A percentile compares a stretch with the other conserved stretches of the same genome.
These are phyloP conservation scores for Verticillium nubilum DNA, from an alignment of 2,329 filamentous ascomycete genomes.

Conservation along the genomic window DNA sequence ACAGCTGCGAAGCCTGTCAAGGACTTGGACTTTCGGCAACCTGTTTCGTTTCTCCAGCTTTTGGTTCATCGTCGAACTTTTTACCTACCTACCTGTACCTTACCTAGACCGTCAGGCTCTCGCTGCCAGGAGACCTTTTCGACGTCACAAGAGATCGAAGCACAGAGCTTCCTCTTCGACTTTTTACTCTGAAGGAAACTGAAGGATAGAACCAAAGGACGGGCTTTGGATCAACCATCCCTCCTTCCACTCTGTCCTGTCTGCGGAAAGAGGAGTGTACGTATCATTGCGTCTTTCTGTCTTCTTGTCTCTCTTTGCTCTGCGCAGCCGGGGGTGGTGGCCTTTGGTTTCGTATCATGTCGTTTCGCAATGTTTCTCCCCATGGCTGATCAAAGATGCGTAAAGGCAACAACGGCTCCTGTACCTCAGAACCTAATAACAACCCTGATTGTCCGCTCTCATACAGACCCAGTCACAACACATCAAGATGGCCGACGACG, in stretches of 20 bases:
- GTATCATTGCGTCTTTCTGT: slow-evolving; percentile 39
- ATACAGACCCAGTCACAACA: slow-evolving; percentile 7
- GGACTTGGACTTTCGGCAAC: slow-evolving; percentile 9
- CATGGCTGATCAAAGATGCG: slow-evolving; percentile 27
- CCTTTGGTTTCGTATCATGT: neutral
- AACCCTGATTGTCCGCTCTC: slow-evolving; percentile 6
- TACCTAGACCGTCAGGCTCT: neutral
- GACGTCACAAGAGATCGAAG: slow-evolving; percentile 32
- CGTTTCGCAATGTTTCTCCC: neutral
- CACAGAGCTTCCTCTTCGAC: slow-evolving; percentile 60
- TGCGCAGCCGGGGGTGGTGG: slow-evolving; percentile 10
- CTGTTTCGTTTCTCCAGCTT: slow-evolving; percentile 9
- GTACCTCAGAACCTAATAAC: slow-evolving; percentile 25
- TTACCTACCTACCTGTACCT: neutral
- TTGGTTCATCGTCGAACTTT: slow-evolving; percentile 4
- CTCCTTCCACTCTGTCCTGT: slow-evolving; percentile 12
- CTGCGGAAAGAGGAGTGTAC: slow-evolving; percentile 42
- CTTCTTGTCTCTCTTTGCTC: slow-evolving; percentile 22
- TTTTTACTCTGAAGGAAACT: slow-evolving; percentile 21
- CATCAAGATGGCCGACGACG: slow-evolving; percentile 59
- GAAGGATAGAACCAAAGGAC: neutral
- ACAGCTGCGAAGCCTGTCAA: neutral
- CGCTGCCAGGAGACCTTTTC: neutral
- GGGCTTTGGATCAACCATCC: neutral
- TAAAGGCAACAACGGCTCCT: slow-evolving; percentile 27